Base-by-base conservation (phyloP, 2,329 filamentous ascomycete genomes). In the Nemania sp. region DNA sequence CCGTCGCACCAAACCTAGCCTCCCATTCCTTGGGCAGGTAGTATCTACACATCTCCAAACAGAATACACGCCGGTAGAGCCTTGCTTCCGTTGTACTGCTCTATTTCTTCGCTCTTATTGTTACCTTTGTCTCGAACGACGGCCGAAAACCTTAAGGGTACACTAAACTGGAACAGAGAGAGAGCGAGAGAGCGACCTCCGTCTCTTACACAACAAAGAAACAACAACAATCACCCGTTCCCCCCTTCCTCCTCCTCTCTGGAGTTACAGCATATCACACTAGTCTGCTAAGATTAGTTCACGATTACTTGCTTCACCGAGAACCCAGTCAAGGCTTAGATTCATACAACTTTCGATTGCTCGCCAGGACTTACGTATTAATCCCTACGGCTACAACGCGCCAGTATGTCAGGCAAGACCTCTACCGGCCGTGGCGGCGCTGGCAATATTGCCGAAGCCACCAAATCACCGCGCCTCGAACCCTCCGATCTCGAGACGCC, bases 401-500 rank as follows among this genome's bases (percentile, higher is more conserved):
- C 32, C 35, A 62, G 52, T n/a, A 71, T 85, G 81, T 74, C 77
- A 51, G 75, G 77, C 66, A 77, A 86, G 68, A 81, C 86, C 51
- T 93, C 91, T 47, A 89, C 92, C 76, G 92, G 93, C 74, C 91
- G 92, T 70, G 93, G 92, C 76, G 92, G 93, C 77, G 92, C 92
- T 70, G 92, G 91, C 77, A 93, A 93, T 82, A 92, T 93, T 77
- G 85, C 86, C 77, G 84, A 87, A 72, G 79, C 83, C 66, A 78
- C 82, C 70, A 80, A 84, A 70, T 83, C 83, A 15, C 80, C 80
- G 49, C 79, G 80, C 67, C 73, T 89, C 52, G 80, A 83, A 32
- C 82, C 88, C 58, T 82, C 87, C 71, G 92, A 95, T 76, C 88
- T 97, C 70, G 83, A 90, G 75, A 97, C 94, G 1, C 94, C 94